Percentiles rank a stretch among this genome's conserved stretches.
Evolutionary conservation across 2,329 filamentous ascomycete genomes (phyloP).

Genomic region (Ophidiomyces ophidiicola): DNA sequence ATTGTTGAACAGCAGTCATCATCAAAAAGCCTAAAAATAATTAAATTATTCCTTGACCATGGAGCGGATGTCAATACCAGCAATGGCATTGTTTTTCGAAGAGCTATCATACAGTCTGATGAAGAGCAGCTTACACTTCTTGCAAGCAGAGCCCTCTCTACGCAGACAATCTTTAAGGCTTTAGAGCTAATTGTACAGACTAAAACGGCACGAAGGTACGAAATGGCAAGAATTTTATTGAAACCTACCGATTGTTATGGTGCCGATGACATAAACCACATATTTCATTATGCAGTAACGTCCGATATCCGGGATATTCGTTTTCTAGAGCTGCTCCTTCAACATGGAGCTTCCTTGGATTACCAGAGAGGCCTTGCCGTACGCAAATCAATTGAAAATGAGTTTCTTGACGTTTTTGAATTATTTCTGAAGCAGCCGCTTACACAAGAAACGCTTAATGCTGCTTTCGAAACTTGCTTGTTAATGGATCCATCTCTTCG

Average conservation of each 20-base stretch:
- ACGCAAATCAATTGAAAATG: slow-evolving; percentile 11
- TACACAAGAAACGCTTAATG: slow-evolving; percentile 11
- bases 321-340: slow-evolving; percentile 15
- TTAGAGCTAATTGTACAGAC: slow-evolving; percentile 10
- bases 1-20: slow-evolving; percentile 11
- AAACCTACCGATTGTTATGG: slow-evolving; percentile 9
- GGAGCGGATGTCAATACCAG: slow-evolving; percentile 16
- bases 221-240: slow-evolving; percentile 15
- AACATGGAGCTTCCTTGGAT: slow-evolving; percentile 15
- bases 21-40: slow-evolving; percentile 10
- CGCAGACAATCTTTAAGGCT: slow-evolving; percentile 10
- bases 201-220: slow-evolving; percentile 6
- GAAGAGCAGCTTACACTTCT: slow-evolving; percentile 14
- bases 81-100: slow-evolving; percentile 14
- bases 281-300: slow-evolving; percentile 11
- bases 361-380: slow-evolving; percentile 14
- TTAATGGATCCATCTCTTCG: slow-evolving; percentile 4
- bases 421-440: slow-evolving; percentile 13
- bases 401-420: slow-evolving; percentile 12
- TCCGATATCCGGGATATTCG: slow-evolving; percentile 8
- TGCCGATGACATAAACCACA: slow-evolving; percentile 7
- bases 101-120: slow-evolving; percentile 13
- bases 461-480: slow-evolving; percentile 12
- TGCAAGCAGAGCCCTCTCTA: slow-evolving; percentile 11
- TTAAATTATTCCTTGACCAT: slow-evolving; percentile 15